Evolutionary conservation across 306 rosid genomes (phyloP).

Genomic region (Purshia tridentata): DNA sequence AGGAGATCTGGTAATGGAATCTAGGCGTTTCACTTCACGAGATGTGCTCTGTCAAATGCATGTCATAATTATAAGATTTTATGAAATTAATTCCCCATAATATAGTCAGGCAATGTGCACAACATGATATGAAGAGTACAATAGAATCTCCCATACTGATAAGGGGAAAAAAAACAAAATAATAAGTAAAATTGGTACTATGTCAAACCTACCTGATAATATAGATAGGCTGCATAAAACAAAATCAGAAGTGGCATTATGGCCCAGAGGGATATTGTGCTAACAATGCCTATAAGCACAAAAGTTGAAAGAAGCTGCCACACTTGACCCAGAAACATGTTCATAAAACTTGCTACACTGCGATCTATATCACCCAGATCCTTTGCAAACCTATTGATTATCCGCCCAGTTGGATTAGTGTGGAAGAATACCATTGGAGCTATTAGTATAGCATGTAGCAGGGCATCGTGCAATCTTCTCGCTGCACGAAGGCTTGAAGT

Average conservation of each 20-base stretch:
- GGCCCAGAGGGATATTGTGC: constrained; percentile 89
- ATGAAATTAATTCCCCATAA: not conserved
- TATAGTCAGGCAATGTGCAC: not conserved
- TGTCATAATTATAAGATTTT: not conserved
- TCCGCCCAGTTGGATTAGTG: constrained; percentile 82
- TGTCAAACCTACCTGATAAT: constrained; percentile 62
- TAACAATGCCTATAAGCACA: constrained; percentile 74
- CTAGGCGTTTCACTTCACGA: constrained; percentile 87
- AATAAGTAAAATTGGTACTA: not conserved
- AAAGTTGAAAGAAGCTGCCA: constrained; percentile 86
- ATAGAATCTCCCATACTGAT: no score
- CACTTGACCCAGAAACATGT: constrained; percentile 59
- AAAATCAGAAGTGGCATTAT: constrained; percentile 78
- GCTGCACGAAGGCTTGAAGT: constrained; percentile 71
- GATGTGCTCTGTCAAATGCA: constrained; percentile 57
- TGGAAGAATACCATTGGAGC: constrained; percentile 93
- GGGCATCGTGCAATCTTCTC: constrained; percentile 61
- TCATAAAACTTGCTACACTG: constrained; percentile 45
- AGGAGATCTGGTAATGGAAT: constrained; percentile 83
- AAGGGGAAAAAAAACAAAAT: no score
- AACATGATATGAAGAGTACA: not conserved
- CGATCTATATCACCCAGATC: constrained; percentile 81
- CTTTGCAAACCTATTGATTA: constrained; percentile 83
- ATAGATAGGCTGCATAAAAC: constrained; percentile 73
- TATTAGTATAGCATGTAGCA: constrained; percentile 51